A percentile compares a stretch with the other conserved stretches of the same genome.
Conservation (phyloP, 1,284 basidiomycete genomes). For the Cystobasidium sp. region DNA sequence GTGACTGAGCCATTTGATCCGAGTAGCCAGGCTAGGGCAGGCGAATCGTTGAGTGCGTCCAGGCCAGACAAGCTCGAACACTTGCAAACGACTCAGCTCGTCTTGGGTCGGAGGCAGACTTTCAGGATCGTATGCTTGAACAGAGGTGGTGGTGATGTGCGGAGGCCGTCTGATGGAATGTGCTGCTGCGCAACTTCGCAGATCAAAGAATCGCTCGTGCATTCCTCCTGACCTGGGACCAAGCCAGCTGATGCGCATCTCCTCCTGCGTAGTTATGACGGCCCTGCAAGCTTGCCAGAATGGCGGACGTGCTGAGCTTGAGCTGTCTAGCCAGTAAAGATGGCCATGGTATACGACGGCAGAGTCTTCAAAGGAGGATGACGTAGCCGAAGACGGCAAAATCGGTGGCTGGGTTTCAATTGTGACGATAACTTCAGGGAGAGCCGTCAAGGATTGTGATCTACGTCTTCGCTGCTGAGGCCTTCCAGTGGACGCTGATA, state of each 20-base stretch:
- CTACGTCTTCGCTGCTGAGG: not conserved
- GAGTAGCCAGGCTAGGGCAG: slow-evolving; percentile 1
- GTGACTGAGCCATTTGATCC: slow-evolving; percentile 28
- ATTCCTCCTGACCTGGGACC: slow-evolving; percentile 3
- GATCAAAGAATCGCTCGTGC: slow-evolving; percentile 35
- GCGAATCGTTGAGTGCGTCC: slow-evolving; percentile 39
- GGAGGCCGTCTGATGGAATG: slow-evolving; percentile 28
- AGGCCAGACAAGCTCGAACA: slow-evolving; percentile 40
- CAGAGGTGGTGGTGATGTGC: not conserved
- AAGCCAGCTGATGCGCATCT: slow-evolving; percentile 32
- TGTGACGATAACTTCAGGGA: not conserved
- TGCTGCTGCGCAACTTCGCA: slow-evolving; percentile 17
- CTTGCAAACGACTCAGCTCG: slow-evolving; percentile 17
- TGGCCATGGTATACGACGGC: slow-evolving; percentile 29
- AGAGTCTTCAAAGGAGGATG: slow-evolving; percentile 16
- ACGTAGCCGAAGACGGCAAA: not conserved
- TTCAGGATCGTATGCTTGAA: slow-evolving; percentile 17
- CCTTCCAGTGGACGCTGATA: not conserved
- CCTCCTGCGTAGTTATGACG: slow-evolving; percentile 25
- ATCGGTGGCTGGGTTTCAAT: not conserved
- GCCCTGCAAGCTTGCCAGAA: slow-evolving; percentile 37
- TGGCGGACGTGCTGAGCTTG: slow-evolving; percentile 19
- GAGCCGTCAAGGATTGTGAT: slow-evolving; percentile 3
- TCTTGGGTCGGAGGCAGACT: slow-evolving; percentile 1
- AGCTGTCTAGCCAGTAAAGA: slow-evolving; percentile 42